Conservation (phyloP, 192 early-diverging fungal species). For the Polychytrium aggregatum region DNA sequence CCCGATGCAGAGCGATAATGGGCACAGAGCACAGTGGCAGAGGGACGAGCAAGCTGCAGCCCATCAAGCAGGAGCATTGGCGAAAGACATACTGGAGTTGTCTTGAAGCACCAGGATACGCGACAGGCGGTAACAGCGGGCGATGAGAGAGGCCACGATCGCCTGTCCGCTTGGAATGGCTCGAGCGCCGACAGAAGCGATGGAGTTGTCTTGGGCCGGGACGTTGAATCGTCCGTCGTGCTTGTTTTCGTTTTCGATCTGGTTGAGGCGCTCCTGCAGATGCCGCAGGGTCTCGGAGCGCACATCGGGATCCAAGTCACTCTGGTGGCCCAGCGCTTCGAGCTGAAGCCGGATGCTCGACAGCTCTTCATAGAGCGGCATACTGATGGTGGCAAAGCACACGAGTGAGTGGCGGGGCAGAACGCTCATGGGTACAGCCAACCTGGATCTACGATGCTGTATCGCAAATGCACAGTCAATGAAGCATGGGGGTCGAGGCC, state of each 20-base stretch:
- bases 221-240: conserved; percentile 1
- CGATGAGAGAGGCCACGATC: conserved; percentile 12
- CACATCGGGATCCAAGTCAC: not conserved
- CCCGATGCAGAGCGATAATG: too few relatives aligned
- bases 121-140: conserved; percentile 13
- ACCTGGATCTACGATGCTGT: too few relatives aligned
- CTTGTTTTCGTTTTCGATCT: conserved; percentile 11
- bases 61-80: too few relatives aligned
- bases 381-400: too few relatives aligned
- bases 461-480: too few relatives aligned
- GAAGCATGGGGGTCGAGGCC: too few relatives aligned
- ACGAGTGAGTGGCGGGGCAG: too few relatives aligned
- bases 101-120: too few relatives aligned
- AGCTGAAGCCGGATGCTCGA: conserved; percentile 11
- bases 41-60: conserved; percentile 12
- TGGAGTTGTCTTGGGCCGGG: too few relatives aligned
- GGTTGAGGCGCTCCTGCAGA: conserved; percentile 14
- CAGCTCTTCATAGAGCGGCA: conserved; percentile 21
- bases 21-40: conserved; percentile 1
- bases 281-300: not conserved
- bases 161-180: conserved; percentile 15
- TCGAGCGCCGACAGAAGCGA: too few relatives aligned
- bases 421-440: too few relatives aligned
- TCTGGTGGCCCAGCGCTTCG: conserved; percentile 2
- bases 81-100: too few relatives aligned